Conservation (phyloP, 2,329 filamentous ascomycete genomes). For the Macrophomina pseudophaseolina region DNA sequence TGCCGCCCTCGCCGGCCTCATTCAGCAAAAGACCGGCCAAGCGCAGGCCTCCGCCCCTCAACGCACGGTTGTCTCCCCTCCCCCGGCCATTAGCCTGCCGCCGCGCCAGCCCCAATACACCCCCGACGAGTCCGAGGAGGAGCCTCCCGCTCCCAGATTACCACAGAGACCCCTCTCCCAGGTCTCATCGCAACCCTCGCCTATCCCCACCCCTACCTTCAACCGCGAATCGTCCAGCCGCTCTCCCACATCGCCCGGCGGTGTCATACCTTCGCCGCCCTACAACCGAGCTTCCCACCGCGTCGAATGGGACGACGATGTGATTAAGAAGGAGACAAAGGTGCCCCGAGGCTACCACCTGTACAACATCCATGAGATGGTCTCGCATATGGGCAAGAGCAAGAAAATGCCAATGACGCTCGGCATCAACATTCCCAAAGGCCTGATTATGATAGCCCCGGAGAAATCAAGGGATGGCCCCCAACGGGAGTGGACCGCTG, state of each 20-base stretch:
- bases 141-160: conserved; percentile 62
- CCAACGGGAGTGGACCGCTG: conserved; percentile 89
- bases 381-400: conserved; percentile 93
- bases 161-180: conserved; percentile 66
- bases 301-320: conserved; percentile 49
- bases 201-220: conserved; percentile 46
- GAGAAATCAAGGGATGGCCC: conserved; percentile 83
- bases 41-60: conserved; percentile 52
- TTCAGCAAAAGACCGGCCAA: conserved; percentile 70
- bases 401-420: conserved; percentile 99
- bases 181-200: conserved; percentile 55
- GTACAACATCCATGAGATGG: conserved; percentile 97
- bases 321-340: conserved; percentile 45
- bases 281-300: conserved; percentile 41
- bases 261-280: conserved; percentile 62
- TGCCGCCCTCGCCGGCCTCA: conserved; percentile 61
- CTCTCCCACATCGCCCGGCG: conserved; percentile 29
- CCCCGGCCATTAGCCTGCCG: conserved; percentile 56
- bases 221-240: conserved; percentile 32
- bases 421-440: conserved; percentile 88
- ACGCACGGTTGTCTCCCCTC: conserved; percentile 38
- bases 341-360: conserved; percentile 73
- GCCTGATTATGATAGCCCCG: conserved; percentile 87
- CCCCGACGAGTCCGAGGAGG: conserved; percentile 72
- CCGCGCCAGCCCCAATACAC: conserved; percentile 62